Evolutionary conservation across 2,329 filamentous ascomycete genomes (phyloP), one percentile per base, ranked within the genome.

Genomic region (Magnaporthiopsis poae): DNA sequence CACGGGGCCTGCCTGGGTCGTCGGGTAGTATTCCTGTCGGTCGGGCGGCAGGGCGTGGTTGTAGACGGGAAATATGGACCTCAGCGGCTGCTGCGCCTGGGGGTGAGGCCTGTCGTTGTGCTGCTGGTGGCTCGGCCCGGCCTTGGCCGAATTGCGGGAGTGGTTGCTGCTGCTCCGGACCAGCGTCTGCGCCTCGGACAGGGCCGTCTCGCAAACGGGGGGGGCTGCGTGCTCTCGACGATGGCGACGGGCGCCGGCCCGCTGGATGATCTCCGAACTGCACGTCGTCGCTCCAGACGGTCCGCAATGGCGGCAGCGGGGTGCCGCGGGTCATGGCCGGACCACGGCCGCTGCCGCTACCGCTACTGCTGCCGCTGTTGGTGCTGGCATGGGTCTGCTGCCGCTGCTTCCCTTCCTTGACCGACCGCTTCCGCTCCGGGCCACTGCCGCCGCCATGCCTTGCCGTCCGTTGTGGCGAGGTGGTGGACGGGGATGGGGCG

Each of bases 11-110:
- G 82, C 77, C 73, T 89, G 86, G 33, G 61, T 25, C 0, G 85
- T 88, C 2, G 90, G 89, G 63, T 84, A 89, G 76, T 93, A 92
- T 62, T 85, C 77, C 72, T 93, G 90, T 67, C 86, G 84, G 66
- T 86, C 81, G 3, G 91, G 81, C 5, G 89, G 81, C 31, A 91
- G 74, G 1, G 82, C 83, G 3, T 86, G 88, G 72, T 93, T 87
- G 73, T 92, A 92, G 36, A 84, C 82, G 9, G 90, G 90, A 71
- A 93, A 93, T 71, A 93, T 92, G 31, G 90, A 92, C 39, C 85
- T 83, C 71, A 90, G 82, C 0, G 82, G 78, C 7, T 36, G 80
- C 46, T 56, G 46, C n/a, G 18, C 2, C 46, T 56, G 46, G 21
- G 3, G 46, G 21, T 56, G 46, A 76, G 62, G 68, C n/a, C 35